phyloP scores from a whole-genome alignment of 1,284 basidiomycete species.

The Filobasidium uniguttulatum region DNA sequence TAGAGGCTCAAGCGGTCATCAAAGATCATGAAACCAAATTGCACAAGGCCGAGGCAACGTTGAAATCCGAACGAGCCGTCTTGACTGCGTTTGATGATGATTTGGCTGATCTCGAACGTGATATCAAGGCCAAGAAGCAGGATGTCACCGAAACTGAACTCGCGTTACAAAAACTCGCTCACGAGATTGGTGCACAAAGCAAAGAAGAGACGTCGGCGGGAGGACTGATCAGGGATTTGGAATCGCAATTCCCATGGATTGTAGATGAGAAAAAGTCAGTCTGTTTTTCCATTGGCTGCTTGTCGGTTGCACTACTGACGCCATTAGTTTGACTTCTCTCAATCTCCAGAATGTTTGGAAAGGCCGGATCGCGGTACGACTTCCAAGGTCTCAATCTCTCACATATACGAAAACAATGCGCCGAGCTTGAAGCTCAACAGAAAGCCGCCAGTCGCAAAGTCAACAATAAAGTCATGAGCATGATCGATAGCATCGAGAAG shows the following conservation, averaged over 20 bases:
- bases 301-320: neutral
- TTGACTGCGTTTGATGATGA: conserved; percentile 79
- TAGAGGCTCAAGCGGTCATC: neutral
- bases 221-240: conserved; percentile 44
- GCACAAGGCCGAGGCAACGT: conserved; percentile 53
- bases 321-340: neutral
- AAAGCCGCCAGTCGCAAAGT: conserved; percentile 87
- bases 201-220: conserved; percentile 47
- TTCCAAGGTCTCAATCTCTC: conserved; percentile 60
- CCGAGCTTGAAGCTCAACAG: conserved; percentile 65
- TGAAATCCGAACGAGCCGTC: conserved; percentile 70
- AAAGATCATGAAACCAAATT: conserved; percentile 41
- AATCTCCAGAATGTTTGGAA: conserved; percentile 54
- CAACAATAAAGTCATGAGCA: conserved; percentile 88
- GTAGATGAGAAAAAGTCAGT: conserved; percentile 66
- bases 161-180: conserved; percentile 46
- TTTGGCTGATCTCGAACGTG: conserved; percentile 63
- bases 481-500: conserved; percentile 97
- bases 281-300: neutral
- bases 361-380: conserved; percentile 67
- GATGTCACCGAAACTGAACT: conserved; percentile 60
- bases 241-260: conserved; percentile 82
- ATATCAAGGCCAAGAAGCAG: conserved; percentile 68
- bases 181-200: conserved; percentile 41
- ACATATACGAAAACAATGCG: conserved; percentile 52